These are phyloP conservation scores for Lolium multiflorum DNA, from an alignment of 176 grass and related monocot genomes.

Conservation along the genomic window DNA sequence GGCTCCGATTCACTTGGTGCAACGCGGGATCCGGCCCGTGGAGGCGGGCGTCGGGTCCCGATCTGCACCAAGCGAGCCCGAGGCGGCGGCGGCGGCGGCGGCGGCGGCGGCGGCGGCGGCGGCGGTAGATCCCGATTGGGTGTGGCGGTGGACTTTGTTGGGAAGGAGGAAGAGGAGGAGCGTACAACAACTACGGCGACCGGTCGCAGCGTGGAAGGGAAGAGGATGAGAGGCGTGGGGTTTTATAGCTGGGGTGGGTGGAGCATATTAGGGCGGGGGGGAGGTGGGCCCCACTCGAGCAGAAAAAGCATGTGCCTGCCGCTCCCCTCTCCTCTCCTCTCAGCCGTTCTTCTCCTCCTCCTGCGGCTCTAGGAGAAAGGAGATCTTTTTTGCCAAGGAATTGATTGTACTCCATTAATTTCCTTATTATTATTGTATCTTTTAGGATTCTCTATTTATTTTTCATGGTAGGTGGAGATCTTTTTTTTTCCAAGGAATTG, in stretches of 20 bases:
- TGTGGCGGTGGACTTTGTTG: neutral
- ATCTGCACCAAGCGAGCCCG: conserved; percentile 99
- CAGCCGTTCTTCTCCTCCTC: neutral
- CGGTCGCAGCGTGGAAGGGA: neutral
- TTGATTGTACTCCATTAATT: neutral
- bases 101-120: conserved; percentile 58
- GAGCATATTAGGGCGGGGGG: conserved; percentile 33
- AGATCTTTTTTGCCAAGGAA: neutral
- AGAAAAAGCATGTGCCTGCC: conserved; percentile 26
- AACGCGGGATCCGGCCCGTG: conserved; percentile 89
- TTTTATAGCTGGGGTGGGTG: conserved; percentile 49
- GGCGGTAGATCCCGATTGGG: neutral
- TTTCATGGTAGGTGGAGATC: too few species aligned
- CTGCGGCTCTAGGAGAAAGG: neutral
- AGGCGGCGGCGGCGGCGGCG: conserved; percentile 63
- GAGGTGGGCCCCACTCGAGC: conserved; percentile 12
- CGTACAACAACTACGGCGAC: conserved; percentile 37
- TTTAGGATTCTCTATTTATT: too few species aligned
- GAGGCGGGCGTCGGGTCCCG: conserved; percentile 74
- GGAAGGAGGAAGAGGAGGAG: neutral
- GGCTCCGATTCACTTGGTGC: conserved; percentile 99
- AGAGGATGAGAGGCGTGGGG: neutral
- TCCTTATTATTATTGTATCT: too few species aligned
- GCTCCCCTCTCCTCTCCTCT: neutral
- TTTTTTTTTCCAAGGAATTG: too few species aligned